Evolutionary conservation across 169 alveolate genomes (phyloP).

Genomic region (Cryptosporidium meleagridis): DNA sequence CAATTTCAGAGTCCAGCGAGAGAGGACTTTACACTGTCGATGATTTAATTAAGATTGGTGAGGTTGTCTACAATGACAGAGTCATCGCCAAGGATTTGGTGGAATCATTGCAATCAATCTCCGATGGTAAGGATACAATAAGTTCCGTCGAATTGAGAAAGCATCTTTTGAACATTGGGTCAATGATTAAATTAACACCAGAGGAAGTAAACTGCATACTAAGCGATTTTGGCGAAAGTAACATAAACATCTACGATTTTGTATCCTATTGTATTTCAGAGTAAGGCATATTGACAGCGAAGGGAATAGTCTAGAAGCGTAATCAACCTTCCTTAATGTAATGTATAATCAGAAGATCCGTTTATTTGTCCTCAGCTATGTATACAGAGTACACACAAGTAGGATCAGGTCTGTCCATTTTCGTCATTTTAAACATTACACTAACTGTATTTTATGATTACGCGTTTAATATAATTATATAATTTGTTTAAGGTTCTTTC

Average conservation of each 20-base stretch:
- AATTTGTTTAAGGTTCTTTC: neutral
- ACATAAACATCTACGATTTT: constrained; percentile 58
- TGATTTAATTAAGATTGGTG: constrained; percentile 47
- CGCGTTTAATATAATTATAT: neutral
- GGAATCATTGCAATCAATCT: constrained; percentile 19
- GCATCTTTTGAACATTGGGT: constrained; percentile 13
- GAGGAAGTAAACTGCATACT: constrained; percentile 68
- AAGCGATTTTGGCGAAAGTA: constrained; percentile 48
- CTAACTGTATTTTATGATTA: neutral
- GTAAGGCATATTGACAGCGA: neutral
- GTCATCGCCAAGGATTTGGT: constrained; percentile 43
- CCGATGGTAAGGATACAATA: constrained; percentile 52
- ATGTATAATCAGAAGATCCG: constrained; percentile 71
- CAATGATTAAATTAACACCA: constrained; percentile 27
- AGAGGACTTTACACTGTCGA: constrained; percentile 52
- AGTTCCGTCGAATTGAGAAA: constrained; percentile 20
- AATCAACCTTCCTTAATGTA: neutral
- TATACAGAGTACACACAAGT: neutral
- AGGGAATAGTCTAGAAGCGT: neutral
- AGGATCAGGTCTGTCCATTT: constrained; percentile 76
- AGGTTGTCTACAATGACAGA: constrained; percentile 60
- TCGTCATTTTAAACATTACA: constrained; percentile 27
- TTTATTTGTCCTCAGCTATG: constrained; percentile 50
- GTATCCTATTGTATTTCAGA: constrained; percentile 66
- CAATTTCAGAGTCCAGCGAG: constrained; percentile 23